Conservation (phyloP, 2,329 filamentous ascomycete genomes). For the Aspergillus amoenus region DNA sequence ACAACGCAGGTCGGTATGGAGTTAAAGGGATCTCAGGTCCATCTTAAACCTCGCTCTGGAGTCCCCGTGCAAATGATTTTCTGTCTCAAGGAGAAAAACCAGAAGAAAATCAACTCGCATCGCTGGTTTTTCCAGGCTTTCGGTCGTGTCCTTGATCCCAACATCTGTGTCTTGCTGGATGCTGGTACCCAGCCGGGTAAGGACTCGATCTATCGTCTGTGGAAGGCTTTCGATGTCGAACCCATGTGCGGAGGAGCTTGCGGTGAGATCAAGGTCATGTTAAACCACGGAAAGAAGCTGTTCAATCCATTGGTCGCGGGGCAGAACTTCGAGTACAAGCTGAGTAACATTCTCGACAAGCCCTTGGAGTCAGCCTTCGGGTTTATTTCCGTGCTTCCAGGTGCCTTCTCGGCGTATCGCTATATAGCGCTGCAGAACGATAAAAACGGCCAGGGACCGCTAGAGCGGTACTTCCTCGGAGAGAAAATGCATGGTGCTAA, state of each 20-base stretch:
- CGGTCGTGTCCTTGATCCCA: constrained; percentile 85
- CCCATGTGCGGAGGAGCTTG: constrained; percentile 97
- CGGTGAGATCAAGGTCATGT: constrained; percentile 98
- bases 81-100: constrained; percentile 98
- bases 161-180: constrained; percentile 94
- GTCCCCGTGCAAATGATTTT: constrained; percentile 96
- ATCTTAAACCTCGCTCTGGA: constrained; percentile 74
- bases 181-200: constrained; percentile 92
- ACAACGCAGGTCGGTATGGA: constrained; percentile 66
- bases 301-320: constrained; percentile 92
- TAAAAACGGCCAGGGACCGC: constrained; percentile 85
- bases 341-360: constrained; percentile 99
- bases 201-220: constrained; percentile 94
- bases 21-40: constrained; percentile 86
- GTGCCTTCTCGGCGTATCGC: constrained; percentile 97
- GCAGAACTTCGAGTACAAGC: constrained; percentile 99
- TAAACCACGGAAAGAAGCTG: constrained; percentile 80
- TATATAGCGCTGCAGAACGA: constrained; percentile 95
- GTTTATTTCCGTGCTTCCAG: constrained; percentile 94
- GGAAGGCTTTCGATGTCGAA: constrained; percentile 97
- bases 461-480: constrained; percentile 96
- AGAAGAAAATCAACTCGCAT: constrained; percentile 99
- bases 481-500: constrained; percentile 93
- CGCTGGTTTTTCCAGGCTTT: constrained; percentile 99
- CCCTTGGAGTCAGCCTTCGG: constrained; percentile 95